Evolutionary conservation across 2,329 filamentous ascomycete genomes (phyloP).

Genomic region (Parafenestella ontariensis): DNA sequence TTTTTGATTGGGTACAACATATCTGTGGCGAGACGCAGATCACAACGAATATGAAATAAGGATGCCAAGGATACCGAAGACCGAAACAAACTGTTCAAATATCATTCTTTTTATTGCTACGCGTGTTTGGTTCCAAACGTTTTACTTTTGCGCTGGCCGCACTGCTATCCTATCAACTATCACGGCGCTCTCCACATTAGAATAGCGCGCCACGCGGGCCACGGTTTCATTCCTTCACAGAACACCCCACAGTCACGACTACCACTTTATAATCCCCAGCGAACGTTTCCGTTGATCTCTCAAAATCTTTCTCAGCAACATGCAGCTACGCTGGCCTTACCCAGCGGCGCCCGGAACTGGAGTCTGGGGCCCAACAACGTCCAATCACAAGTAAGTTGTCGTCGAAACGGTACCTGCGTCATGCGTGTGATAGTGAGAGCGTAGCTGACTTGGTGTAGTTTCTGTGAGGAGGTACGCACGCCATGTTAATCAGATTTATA

Average conservation of each 20-base stretch:
- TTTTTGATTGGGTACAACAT: not conserved
- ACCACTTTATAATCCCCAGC: not conserved
- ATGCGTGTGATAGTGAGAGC: not conserved
- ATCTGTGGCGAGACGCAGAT: not conserved
- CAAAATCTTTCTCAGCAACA: not conserved
- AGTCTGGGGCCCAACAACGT: slow-evolving; percentile 37
- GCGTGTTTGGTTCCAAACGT: too few species aligned
- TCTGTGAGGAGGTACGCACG: slow-evolving; percentile 44
- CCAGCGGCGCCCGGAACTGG: slow-evolving; percentile 24
- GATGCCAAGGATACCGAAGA: slow-evolving; percentile 1
- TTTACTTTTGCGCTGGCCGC: not conserved
- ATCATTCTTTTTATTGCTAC: not conserved
- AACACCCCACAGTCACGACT: not conserved
- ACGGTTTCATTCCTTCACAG: slow-evolving; percentile 11
- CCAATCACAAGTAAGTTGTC: slow-evolving; percentile 43
- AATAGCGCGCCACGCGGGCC: slow-evolving; percentile 25
- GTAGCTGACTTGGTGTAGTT: slow-evolving; percentile 32
- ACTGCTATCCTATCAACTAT: not conserved
- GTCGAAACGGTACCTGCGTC: slow-evolving; percentile 7
- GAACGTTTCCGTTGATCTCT: not conserved
- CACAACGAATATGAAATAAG: too few species aligned
- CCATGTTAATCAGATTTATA: slow-evolving; percentile 3
- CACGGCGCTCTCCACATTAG: not conserved
- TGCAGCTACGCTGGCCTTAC: slow-evolving; percentile 40
- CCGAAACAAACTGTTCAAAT: not conserved